Evolutionary conservation across 345 rosid genomes (phyloP).

Genomic region (Eucalyptus tenuipes): DNA sequence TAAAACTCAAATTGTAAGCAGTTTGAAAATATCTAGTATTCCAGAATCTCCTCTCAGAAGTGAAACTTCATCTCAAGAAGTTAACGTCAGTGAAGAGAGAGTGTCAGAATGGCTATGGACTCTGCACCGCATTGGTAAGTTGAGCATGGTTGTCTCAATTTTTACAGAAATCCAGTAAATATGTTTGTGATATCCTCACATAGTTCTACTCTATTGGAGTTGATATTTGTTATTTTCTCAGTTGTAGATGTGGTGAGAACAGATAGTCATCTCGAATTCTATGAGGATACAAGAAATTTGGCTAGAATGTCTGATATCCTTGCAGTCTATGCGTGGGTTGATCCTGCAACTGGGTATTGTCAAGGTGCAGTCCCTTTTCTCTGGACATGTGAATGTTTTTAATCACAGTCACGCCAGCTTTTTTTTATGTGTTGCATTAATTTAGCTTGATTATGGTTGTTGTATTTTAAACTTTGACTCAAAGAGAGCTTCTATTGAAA

Average conservation of each 20-base stretch:
- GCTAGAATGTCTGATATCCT: constrained; percentile 96
- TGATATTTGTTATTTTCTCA: constrained; percentile 13
- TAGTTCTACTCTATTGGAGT: background rate
- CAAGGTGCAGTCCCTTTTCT: constrained; percentile 45
- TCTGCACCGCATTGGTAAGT: constrained; percentile 74
- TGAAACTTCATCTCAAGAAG: constrained; percentile 21
- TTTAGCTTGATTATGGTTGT: background rate
- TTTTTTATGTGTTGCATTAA: background rate
- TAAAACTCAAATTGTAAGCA: constrained; percentile 27
- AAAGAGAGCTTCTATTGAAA: background rate
- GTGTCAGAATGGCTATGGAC: constrained; percentile 97
- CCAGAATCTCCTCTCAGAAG: constrained; percentile 38
- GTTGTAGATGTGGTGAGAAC: constrained; percentile 97
- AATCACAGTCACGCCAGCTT: background rate
- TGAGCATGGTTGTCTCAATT: background rate
- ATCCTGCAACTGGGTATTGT: constrained; percentile 93
- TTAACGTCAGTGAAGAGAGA: constrained; percentile 33
- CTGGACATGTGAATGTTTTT: background rate
- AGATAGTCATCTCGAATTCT: constrained; percentile 88
- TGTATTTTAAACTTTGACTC: background rate
- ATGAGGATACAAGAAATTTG: constrained; percentile 64
- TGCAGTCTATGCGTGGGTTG: constrained; percentile 95
- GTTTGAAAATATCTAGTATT: constrained; percentile 54
- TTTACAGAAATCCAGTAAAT: background rate
- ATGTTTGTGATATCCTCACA: background rate